These are phyloP conservation scores for Kwoniella botswanensis DNA, from an alignment of 768 basidiomycete species.

Conservation along the genomic window DNA sequence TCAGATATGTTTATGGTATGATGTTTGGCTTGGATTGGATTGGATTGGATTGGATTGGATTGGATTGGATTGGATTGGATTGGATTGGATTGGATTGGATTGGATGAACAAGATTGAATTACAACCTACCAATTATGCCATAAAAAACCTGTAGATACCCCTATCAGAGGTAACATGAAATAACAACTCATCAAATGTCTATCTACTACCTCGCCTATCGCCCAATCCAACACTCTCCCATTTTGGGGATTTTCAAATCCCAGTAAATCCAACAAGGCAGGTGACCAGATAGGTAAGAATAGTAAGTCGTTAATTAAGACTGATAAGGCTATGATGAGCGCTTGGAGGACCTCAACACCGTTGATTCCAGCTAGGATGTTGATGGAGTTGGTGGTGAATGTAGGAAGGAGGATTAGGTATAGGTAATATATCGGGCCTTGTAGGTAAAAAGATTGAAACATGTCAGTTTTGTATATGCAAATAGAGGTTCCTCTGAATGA, in stretches of 20 bases:
- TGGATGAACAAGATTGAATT: too few species aligned
- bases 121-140: slow-evolving; percentile 88
- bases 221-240: slow-evolving; percentile 48
- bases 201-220: slow-evolving; percentile 73
- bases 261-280: slow-evolving; percentile 26
- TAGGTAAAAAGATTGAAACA: not conserved
- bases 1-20: not conserved
- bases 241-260: slow-evolving; percentile 47
- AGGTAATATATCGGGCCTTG: slow-evolving; percentile 91
- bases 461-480: not conserved
- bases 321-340: slow-evolving; percentile 86
- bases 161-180: slow-evolving; percentile 94
- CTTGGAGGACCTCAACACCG: slow-evolving; percentile 92
- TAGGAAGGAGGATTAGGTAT: slow-evolving; percentile 94
- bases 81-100: too few species aligned
- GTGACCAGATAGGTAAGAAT: slow-evolving; percentile 75
- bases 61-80: not conserved
- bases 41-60: too few species aligned
- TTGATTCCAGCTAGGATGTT: slow-evolving; percentile 99
- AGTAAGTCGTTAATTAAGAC: slow-evolving; percentile 90
- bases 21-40: not conserved
- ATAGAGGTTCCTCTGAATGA: not conserved
- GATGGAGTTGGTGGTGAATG: slow-evolving; percentile 96
- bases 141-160: slow-evolving; percentile 84
- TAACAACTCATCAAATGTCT: slow-evolving; percentile 94